phyloP scores from a whole-genome alignment of 192 early-diverging fungal genomes.

The Fimicolochytrium jonesii region DNA sequence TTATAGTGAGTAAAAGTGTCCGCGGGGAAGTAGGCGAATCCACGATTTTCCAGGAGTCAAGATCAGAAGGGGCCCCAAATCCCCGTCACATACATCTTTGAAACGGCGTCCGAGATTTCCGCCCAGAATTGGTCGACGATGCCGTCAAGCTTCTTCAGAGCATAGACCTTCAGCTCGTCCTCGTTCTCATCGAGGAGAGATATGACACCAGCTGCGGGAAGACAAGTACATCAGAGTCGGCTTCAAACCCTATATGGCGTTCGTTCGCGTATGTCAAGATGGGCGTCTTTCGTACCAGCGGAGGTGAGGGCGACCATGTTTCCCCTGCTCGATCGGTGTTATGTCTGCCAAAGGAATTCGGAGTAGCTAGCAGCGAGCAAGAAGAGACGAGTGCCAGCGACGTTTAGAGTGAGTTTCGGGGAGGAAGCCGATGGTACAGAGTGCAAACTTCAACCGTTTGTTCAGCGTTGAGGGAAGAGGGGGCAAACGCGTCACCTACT shows the following conservation, averaged over 20 bases:
- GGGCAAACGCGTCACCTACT: too few relatives aligned
- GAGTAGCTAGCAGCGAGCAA: too few relatives aligned
- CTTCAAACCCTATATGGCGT: neutral
- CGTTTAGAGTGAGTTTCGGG: too few relatives aligned
- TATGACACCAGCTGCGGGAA: slow-evolving; percentile 76
- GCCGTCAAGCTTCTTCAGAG: slow-evolving; percentile 82
- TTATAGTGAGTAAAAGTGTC: neutral
- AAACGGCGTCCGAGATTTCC: slow-evolving; percentile 90
- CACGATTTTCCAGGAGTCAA: neutral
- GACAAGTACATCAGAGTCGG: neutral
- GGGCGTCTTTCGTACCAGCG: slow-evolving; percentile 18
- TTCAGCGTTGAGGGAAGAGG: too few relatives aligned
- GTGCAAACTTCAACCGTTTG: too few relatives aligned
- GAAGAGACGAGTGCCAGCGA: too few relatives aligned
- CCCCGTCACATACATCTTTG: slow-evolving; percentile 67
- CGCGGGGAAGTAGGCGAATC: neutral
- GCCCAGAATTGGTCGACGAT: slow-evolving; percentile 97
- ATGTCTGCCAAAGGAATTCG: too few relatives aligned
- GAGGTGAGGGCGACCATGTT: slow-evolving; percentile 32
- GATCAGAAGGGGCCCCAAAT: neutral
- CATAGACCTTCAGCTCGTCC: slow-evolving; percentile 88
- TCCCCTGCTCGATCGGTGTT: too few relatives aligned
- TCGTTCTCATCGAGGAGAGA: slow-evolving; percentile 90
- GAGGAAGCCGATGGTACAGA: too few relatives aligned
- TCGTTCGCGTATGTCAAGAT: too few relatives aligned